Evolutionary conservation across 148 eudicot species (phyloP).

Genomic region (Rhododendron ovatum): DNA sequence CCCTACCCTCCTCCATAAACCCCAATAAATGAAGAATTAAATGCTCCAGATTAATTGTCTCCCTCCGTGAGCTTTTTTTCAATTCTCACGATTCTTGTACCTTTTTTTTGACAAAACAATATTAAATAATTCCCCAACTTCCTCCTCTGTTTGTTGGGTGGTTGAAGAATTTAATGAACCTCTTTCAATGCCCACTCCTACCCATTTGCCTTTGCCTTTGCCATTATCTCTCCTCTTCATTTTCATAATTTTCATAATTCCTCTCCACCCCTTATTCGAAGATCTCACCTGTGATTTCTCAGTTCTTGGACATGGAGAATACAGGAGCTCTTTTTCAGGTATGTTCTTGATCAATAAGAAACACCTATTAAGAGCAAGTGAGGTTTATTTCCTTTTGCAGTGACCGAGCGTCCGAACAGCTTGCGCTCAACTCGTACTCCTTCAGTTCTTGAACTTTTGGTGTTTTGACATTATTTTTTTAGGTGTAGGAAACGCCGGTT

Average conservation of each 20-base stretch:
- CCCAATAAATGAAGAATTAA: slow-evolving; percentile 22
- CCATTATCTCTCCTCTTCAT: not conserved
- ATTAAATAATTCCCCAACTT: slow-evolving; percentile 14
- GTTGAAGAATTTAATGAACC: slow-evolving; percentile 27
- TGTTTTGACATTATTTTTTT: not conserved
- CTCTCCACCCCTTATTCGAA: not conserved
- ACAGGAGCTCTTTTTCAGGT: not conserved
- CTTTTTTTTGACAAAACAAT: slow-evolving; percentile 15
- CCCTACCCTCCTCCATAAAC: slow-evolving; percentile 10
- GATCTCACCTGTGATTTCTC: not conserved
- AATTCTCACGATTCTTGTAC: slow-evolving; percentile 12
- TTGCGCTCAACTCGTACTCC: not conserved
- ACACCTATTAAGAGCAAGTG: not conserved
- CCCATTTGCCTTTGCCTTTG: not conserved
- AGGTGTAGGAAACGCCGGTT: not conserved
- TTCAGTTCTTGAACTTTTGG: not conserved
- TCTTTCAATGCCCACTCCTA: not conserved
- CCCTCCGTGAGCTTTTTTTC: slow-evolving; percentile 17
- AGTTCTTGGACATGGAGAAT: not conserved
- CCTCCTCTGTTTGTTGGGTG: slow-evolving; percentile 15
- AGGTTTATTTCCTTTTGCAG: not conserved
- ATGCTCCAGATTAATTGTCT: slow-evolving; percentile 19
- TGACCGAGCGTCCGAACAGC: not conserved
- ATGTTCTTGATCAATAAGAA: not conserved
- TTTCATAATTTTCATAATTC: not conserved